A percentile compares a stretch with the other conserved stretches of the same genome.
Evolutionary conservation across 1,139 yeast species (phyloP).

Genomic region (Pichia sp.): DNA sequence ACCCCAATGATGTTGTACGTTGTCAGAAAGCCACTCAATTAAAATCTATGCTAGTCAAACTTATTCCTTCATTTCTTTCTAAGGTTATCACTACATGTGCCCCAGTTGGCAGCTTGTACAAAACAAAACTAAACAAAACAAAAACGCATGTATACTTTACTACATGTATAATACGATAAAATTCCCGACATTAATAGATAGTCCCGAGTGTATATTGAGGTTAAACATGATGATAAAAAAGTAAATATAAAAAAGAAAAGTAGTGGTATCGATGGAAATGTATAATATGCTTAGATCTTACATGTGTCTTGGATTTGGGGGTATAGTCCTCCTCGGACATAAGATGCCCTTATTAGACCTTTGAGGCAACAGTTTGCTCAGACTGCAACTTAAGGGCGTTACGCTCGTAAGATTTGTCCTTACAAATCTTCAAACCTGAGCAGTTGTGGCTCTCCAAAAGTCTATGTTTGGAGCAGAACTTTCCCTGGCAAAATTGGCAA

Average conservation of each 20-base stretch:
- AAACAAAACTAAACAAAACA: no score
- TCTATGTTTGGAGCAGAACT: conserved; percentile 83
- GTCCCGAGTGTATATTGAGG: no score
- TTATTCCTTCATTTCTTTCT: no score
- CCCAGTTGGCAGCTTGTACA: no score
- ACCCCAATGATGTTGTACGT: conserved; percentile 96
- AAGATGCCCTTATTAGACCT: no score
- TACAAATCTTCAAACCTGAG: conserved; percentile 69
- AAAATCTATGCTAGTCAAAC: no score
- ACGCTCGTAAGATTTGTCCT: conserved; percentile 68
- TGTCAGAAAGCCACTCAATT: conserved; percentile 60
- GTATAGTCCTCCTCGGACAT: not conserved
- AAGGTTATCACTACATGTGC: no score
- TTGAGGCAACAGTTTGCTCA: conserved; percentile 40
- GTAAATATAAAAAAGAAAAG: not conserved
- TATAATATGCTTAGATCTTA: not conserved
- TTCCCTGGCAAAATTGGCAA: conserved; percentile 80
- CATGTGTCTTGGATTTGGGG: not conserved
- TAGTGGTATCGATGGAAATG: not conserved
- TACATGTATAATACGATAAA: no score
- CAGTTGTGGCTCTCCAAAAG: conserved; percentile 82
- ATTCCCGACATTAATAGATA: no score
- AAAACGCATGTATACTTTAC: no score
- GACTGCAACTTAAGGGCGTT: conserved; percentile 39
- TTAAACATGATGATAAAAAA: no score